Percentiles rank a stretch among this genome's conserved stretches.
Conservation (phyloP, 805 yeast genomes). For the Kurtzmaniella fragi region DNA sequence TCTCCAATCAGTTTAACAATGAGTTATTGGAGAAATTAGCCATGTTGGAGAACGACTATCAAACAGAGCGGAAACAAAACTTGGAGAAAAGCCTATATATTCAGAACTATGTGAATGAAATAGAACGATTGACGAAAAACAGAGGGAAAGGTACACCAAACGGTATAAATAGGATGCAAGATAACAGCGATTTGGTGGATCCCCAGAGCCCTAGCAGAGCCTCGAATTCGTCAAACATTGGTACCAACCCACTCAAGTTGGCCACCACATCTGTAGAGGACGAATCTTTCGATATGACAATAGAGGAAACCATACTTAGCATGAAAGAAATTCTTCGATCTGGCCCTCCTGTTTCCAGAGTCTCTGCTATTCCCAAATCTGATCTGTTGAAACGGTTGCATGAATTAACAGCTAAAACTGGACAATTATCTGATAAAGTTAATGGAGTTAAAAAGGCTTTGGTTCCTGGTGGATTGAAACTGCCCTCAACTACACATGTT, state of each 20-base stretch:
- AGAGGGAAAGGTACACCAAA: slow-evolving; percentile 1
- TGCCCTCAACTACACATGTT: slow-evolving; percentile 17
- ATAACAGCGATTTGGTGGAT: slow-evolving; percentile 12
- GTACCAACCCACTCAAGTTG: neutral
- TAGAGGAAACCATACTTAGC: slow-evolving; percentile 6
- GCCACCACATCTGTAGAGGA: slow-evolving; percentile 1
- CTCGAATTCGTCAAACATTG: neutral
- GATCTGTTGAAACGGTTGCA: slow-evolving; percentile 28
- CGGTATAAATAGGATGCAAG: neutral
- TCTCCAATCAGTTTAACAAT: slow-evolving; percentile 34
- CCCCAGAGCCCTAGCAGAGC: slow-evolving; percentile 4
- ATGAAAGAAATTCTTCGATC: slow-evolving; percentile 8
- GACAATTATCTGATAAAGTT: slow-evolving; percentile 8
- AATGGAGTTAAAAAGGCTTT: slow-evolving; percentile 3
- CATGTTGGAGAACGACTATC: slow-evolving; percentile 36
- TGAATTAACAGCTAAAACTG: slow-evolving; percentile 20
- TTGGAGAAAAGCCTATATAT: slow-evolving; percentile 22
- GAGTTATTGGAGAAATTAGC: slow-evolving; percentile 40
- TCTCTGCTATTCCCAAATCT: slow-evolving; percentile 14
- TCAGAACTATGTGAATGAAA: slow-evolving; percentile 26
- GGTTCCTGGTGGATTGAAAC: slow-evolving; percentile 11
- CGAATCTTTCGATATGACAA: slow-evolving; percentile 1
- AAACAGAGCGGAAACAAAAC: slow-evolving; percentile 18
- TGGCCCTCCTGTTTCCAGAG: slow-evolving; percentile 3
- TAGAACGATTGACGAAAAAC: slow-evolving; percentile 13